Base-by-base conservation (phyloP, 208 protist genomes). In the Leishmania lainsoni region DNA sequence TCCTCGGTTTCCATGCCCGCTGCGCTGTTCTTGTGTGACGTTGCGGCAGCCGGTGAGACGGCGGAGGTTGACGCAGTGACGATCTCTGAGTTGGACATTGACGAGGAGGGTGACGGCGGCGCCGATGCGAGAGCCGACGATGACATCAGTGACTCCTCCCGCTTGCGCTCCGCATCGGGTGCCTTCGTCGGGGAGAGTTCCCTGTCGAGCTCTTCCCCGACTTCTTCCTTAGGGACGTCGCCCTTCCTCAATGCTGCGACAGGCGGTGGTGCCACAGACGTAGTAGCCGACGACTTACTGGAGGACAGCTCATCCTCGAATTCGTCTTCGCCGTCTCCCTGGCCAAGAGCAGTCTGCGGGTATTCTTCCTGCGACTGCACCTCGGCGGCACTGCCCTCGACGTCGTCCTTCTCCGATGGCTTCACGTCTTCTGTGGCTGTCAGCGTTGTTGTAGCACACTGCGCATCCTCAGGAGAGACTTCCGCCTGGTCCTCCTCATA, bases 301-400 rank as follows among this genome's bases (percentile, higher is more conserved):
- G 59, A 66, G 20, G 79, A 59, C 17, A 76, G 58, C 1, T 86
- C 85, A 22, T 83, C 84, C 32, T 88, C 80, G 59, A 87, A 86
- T 73, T 81, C 73, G 71, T 89, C 77, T 20, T 86, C 80, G 3
- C 81, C 70, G 63, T 87, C 14, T 54, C 51, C 14, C 51, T 54
- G 51, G 3, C 9, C 51, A 54, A 16, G 51, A 0, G 51, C 52
- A 56, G 14, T 17, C 52, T 5, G 52, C 52, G 16, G 16, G 20
- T 56, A 6, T 12, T 56, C 14, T 56, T 3, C 0, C 52, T 56
- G 52, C 52, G 52, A 17, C 5, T 56, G 17, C 54, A 0, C 20
- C 17, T 14, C 54, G 54, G 54, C 54, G 54, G 54, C 54, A 16
- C 54, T 58, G 54, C 5, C 54, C 17, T 5, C 20, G 56, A 22